phyloP scores from a whole-genome alignment of 2,329 filamentous ascomycete genomes.

The Fusarium gaditjirri region DNA sequence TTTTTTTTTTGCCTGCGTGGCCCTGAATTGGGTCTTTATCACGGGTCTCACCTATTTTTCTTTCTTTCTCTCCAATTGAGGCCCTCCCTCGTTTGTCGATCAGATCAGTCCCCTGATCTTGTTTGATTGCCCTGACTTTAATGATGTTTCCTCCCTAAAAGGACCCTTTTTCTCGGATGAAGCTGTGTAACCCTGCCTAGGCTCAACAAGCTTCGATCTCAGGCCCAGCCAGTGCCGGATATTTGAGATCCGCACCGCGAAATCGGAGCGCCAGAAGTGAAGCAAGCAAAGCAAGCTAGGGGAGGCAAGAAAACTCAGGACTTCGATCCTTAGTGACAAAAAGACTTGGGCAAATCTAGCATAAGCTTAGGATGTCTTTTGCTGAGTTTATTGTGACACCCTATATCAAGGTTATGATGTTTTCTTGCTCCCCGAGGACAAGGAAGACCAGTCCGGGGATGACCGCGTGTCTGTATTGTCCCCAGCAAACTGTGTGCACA shows the following conservation, averaged over 20 bases:
- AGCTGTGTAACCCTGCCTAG: slow-evolving; percentile 24
- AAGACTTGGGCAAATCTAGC: too few species aligned
- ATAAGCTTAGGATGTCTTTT: too few species aligned
- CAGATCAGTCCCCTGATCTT: slow-evolving; percentile 12
- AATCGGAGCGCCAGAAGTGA: slow-evolving; percentile 19
- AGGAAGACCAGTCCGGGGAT: slow-evolving; percentile 37
- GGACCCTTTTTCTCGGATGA: slow-evolving; percentile 18
- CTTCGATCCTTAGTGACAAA: too few species aligned
- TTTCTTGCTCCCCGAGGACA: too few species aligned
- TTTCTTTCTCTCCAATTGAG: slow-evolving; percentile 6
- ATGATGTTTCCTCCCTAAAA: slow-evolving; percentile 13
- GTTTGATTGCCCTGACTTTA: neutral
- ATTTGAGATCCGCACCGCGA: slow-evolving; percentile 37
- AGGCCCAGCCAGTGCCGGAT: slow-evolving; percentile 39
- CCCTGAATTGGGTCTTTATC: slow-evolving; percentile 10
- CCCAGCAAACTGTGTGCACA: slow-evolving; percentile 28
- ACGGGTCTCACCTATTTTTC: slow-evolving; percentile 15
- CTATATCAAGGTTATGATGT: too few species aligned
- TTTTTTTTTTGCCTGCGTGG: slow-evolving; percentile 20
- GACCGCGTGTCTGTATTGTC: slow-evolving; percentile 41
- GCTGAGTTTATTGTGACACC: too few species aligned
- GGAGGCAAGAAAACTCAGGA: too few species aligned
- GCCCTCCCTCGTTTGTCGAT: neutral
- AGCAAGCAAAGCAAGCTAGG: slow-evolving; percentile 7
- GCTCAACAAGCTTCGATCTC: slow-evolving; percentile 24